Percentiles rank a stretch among this genome's conserved stretches.
These are phyloP conservation scores for Juncus effusus DNA, from an alignment of 176 grass and related monocot genomes.

Conservation along the genomic window DNA sequence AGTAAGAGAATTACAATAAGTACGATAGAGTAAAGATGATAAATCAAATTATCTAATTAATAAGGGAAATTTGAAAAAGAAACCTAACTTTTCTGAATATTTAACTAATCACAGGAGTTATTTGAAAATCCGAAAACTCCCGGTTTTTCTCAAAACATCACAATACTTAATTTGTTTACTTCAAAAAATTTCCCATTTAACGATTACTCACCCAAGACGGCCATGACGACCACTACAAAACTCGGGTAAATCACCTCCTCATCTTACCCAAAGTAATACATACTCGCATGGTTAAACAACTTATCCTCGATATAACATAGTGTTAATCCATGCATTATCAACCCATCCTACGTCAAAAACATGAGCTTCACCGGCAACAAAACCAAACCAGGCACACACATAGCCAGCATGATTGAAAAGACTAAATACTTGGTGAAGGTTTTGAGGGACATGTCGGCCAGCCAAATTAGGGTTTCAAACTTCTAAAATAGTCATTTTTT, in stretches of 20 bases:
- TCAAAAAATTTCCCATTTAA: too few relatives aligned
- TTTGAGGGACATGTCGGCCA: constrained; percentile 92
- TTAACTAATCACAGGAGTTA: too few relatives aligned
- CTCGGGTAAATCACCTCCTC: constrained; percentile 91
- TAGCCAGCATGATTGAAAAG: constrained; percentile 69
- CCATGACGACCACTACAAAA: constrained; percentile 83
- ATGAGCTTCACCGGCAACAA: constrained; percentile 69
- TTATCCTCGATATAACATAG: constrained; percentile 92
- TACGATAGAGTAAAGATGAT: too few relatives aligned
- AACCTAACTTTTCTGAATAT: too few relatives aligned
- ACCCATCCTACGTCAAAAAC: constrained; percentile 76
- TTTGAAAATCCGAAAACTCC: too few relatives aligned
- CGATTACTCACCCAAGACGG: constrained; percentile 89
- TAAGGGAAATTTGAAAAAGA: too few relatives aligned
- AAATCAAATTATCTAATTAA: too few relatives aligned
- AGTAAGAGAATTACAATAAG: too few relatives aligned
- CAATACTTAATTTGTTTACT: too few relatives aligned
- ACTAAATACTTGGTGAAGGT: constrained; percentile 87
- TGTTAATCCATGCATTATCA: constrained; percentile 79
- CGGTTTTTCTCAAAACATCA: too few relatives aligned
- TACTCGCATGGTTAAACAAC: constrained; percentile 76
- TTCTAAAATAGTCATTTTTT: too few relatives aligned
- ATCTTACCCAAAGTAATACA: constrained; percentile 96
- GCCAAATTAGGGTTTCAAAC: too few relatives aligned
- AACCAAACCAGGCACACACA: constrained; percentile 83